Evolutionary conservation across 139 green algal species (phyloP).

Genomic region (Tetraselmis striata): DNA sequence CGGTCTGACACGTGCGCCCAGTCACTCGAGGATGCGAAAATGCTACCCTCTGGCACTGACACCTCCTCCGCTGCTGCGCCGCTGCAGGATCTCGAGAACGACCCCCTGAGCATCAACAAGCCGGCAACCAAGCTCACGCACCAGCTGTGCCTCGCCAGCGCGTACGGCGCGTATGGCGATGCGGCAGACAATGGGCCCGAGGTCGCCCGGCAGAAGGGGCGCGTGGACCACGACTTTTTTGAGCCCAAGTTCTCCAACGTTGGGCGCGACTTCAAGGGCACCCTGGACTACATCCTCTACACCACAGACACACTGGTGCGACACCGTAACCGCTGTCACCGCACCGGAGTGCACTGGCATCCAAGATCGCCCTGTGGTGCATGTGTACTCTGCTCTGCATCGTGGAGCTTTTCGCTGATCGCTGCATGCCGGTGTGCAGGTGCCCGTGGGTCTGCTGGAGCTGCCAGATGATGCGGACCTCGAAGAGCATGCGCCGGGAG

Average conservation of each 20-base stretch:
- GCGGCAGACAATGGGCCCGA: conserved; percentile 14
- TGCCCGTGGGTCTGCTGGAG: conserved; percentile 78
- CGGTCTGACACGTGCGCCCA: too few species aligned
- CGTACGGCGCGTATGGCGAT: conserved; percentile 41
- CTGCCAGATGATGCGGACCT: conserved; percentile 67
- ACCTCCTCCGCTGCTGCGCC: too few species aligned
- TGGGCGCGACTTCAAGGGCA: conserved; percentile 81
- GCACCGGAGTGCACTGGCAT: too few species aligned
- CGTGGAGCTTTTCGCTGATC: too few species aligned
- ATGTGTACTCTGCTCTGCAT: not conserved
- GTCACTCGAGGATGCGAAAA: too few species aligned
- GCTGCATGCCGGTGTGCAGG: too few species aligned
- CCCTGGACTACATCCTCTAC: conserved; percentile 96
- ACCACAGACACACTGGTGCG: conserved; percentile 45
- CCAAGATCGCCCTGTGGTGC: too few species aligned
- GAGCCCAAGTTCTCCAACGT: conserved; percentile 85
- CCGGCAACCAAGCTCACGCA: conserved; percentile 70
- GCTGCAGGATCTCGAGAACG: conserved; percentile 55
- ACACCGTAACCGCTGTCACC: too few species aligned
- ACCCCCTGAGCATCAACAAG: conserved; percentile 72
- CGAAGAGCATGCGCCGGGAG: not conserved
- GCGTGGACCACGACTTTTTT: conserved; percentile 49
- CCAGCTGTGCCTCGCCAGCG: conserved; percentile 46
- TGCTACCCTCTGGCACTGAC: not conserved
- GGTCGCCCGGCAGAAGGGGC: conserved; percentile 36